Percentiles rank a stretch among this genome's conserved stretches.
These are phyloP conservation scores for Globisporangium canariense DNA, from an alignment of 352 stramenopile genomes.

Conservation along the genomic window DNA sequence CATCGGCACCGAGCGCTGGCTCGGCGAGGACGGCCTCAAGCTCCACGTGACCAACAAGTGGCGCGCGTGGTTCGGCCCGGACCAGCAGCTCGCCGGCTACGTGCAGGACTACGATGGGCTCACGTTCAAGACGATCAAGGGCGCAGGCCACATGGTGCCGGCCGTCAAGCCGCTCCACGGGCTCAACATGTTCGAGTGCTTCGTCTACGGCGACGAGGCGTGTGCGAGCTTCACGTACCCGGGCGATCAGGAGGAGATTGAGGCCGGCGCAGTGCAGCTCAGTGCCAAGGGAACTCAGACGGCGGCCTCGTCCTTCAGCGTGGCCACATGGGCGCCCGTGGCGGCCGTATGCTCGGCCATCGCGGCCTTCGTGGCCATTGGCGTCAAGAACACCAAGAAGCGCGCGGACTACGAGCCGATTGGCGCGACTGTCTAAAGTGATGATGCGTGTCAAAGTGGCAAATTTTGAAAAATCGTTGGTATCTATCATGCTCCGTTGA, in stretches of 20 bases:
- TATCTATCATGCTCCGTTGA: background rate
- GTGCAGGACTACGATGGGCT: conserved; percentile 83
- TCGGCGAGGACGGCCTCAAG: conserved; percentile 68
- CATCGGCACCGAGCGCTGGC: conserved; percentile 87
- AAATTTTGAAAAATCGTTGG: background rate
- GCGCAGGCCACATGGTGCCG: conserved; percentile 89
- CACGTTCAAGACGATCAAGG: conserved; percentile 91
- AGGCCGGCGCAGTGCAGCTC: conserved; percentile 27
- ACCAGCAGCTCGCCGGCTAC: conserved; percentile 85
- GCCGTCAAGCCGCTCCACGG: conserved; percentile 68
- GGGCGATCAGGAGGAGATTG: conserved; percentile 60
- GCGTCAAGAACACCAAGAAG: conserved; percentile 40
- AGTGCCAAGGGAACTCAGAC: background rate
- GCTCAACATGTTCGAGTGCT: conserved; percentile 81
- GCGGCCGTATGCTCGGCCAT: conserved; percentile 26
- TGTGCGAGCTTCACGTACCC: conserved; percentile 66
- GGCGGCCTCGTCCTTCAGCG: background rate
- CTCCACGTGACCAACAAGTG: conserved; percentile 60
- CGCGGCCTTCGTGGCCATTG: conserved; percentile 31
- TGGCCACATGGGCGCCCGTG: conserved; percentile 24
- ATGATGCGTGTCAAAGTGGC: background rate
- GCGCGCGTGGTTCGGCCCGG: conserved; percentile 68
- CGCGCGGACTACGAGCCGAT: conserved; percentile 41
- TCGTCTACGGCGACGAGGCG: conserved; percentile 59
- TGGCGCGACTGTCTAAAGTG: conserved; percentile 28